Conservation (phyloP, 129 eudicot species). For the Lonicera japonica region DNA sequence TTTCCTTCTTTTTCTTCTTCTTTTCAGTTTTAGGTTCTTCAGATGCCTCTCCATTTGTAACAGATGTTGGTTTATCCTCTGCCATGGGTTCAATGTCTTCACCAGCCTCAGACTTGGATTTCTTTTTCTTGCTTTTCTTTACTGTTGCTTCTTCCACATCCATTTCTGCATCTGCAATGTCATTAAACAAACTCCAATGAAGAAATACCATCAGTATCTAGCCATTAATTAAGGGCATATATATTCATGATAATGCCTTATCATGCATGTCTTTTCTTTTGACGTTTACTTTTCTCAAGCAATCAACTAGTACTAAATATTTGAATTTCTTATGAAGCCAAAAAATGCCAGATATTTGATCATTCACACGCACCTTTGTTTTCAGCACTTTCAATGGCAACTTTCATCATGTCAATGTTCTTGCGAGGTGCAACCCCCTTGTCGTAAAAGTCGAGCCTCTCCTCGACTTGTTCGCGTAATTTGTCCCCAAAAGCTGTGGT, state of each 20-base stretch:
- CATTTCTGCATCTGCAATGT: slow-evolving; percentile 36
- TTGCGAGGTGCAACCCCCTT: slow-evolving; percentile 94
- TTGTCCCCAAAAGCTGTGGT: slow-evolving; percentile 80
- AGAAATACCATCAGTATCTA: neutral
- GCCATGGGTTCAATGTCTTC: neutral
- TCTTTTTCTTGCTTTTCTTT: slow-evolving; percentile 83
- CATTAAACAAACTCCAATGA: neutral
- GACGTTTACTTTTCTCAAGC: neutral
- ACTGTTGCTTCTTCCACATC: slow-evolving; percentile 40
- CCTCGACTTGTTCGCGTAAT: slow-evolving; percentile 91
- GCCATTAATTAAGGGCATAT: neutral
- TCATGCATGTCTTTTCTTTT: neutral
- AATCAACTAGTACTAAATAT: neutral
- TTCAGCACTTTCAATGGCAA: slow-evolving; percentile 53
- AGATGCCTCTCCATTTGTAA: slow-evolving; percentile 41
- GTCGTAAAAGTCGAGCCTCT: slow-evolving; percentile 45
- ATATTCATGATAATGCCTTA: neutral
- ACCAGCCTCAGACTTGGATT: slow-evolving; percentile 33
- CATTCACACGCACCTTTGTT: slow-evolving; percentile 35
- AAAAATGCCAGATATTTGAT: neutral
- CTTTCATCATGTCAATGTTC: slow-evolving; percentile 90
- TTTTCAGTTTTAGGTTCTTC: slow-evolving; percentile 30
- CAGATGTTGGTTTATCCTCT: slow-evolving; percentile 41
- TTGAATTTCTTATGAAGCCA: neutral
- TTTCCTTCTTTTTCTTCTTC: slow-evolving; percentile 60